Evolutionary conservation across 2,329 filamentous ascomycete genomes (phyloP), one percentile per base, ranked within the genome.

Genomic region (Nemania sp.): DNA sequence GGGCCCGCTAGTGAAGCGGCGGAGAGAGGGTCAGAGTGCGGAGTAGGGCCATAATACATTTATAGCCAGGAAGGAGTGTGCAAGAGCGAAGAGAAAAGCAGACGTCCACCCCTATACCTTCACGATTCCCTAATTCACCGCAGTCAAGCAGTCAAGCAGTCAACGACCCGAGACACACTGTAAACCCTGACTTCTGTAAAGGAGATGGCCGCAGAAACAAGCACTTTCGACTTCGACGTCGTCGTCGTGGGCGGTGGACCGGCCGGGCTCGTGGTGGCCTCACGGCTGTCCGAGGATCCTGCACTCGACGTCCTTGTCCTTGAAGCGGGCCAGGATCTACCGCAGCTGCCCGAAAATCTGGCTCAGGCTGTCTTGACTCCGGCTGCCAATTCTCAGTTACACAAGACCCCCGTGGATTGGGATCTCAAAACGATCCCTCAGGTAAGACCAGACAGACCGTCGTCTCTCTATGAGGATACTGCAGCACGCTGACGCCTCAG

Each of bases 201-300:
- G 29, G 20, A 46, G 2, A 55, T 55, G 52, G 5, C 49, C 5
- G 32, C 29, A 2, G 43, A 15, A 17, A 37, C 32, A 6, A 29
- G 29, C 15, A 46, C 43, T n/a, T 60, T 60, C 35, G 58, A 60
- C 29, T 60, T 60, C 35, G 58, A 60, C 17, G 13, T 56, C n/a
- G 15, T 53, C 17, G 40, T 60, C 21, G 46, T 56, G 10, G 58
- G 58, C 10, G 52, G 58, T 10, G 58, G 58, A 20, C n/a, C 42
- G 1, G 46, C 52, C 11, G 58, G 52, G 21, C 46, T 60, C 25
- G 58, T 52, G 6, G 11, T 56, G 2, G 52, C 53, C 15, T 13
- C 37, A 4, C 52, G 58, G 17, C 58, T 60, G 11, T 42, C 52
- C 13, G 58, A 60, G n/a, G 40, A 55, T 32, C 20, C 52, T 2